phyloP scores from a whole-genome alignment of 2,329 filamentous ascomycete species.

The Byssoonygena ceratinophila region DNA sequence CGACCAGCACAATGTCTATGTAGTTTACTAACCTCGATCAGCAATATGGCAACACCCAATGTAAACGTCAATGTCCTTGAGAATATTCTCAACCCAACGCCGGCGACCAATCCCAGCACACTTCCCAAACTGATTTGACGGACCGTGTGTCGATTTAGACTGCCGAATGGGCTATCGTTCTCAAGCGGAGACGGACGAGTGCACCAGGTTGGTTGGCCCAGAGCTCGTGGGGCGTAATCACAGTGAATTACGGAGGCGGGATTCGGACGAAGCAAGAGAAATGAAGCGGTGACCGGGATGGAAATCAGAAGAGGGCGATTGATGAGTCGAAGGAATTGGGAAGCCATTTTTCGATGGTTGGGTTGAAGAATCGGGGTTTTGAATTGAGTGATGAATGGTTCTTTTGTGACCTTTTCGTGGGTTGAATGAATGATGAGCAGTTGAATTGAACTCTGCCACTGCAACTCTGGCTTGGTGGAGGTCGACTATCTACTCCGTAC shows the following conservation, averaged over 20 bases:
- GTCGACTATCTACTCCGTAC: no score
- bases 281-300: conserved; percentile 25
- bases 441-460: no score
- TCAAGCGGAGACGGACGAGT: conserved; percentile 8
- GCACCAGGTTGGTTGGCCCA: conserved; percentile 7
- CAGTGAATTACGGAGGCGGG: conserved; percentile 27
- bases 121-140: conserved; percentile 39
- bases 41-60: conserved; percentile 35
- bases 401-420: no score
- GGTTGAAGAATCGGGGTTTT: no score
- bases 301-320: conserved; percentile 17
- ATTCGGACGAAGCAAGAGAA: conserved; percentile 27
- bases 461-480: no score
- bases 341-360: conserved; percentile 18
- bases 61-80: conserved; percentile 36
- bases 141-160: conserved; percentile 29
- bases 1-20: background rate
- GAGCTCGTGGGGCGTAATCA: conserved; percentile 22
- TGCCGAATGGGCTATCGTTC: conserved; percentile 9
- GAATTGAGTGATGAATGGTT: background rate
- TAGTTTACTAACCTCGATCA: conserved; percentile 32
- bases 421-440: no score
- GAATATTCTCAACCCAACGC: conserved; percentile 37
- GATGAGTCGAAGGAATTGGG: conserved; percentile 16
- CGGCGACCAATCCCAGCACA: conserved; percentile 35